These are phyloP conservation scores for Bullera alba DNA, from an alignment of 768 basidiomycete species.

Conservation along the genomic window DNA sequence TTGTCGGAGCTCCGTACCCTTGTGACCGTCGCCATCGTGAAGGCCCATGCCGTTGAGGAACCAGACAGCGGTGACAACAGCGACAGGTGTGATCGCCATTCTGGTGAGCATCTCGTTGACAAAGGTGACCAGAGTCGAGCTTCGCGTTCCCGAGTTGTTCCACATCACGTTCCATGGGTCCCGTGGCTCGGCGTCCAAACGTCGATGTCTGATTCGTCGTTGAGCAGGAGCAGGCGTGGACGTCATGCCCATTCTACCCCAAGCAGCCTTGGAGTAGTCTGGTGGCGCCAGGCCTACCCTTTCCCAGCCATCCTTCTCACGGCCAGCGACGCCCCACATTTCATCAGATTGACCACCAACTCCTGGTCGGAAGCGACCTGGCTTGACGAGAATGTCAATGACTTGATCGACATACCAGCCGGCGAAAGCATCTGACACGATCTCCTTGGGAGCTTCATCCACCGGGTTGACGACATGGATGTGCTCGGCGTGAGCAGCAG, in stretches of 20 bases:
- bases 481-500: conserved; percentile 8
- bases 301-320: conserved; percentile 22
- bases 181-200: conserved; percentile 7
- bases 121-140: conserved; percentile 15
- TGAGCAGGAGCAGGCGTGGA: conserved; percentile 7
- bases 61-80: conserved; percentile 28
- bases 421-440: conserved; percentile 17
- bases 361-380: conserved; percentile 31
- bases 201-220: neutral
- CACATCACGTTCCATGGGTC: conserved; percentile 26
- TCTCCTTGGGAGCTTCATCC: neutral
- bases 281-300: conserved; percentile 18
- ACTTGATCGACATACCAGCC: conserved; percentile 33
- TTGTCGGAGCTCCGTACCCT: conserved; percentile 17
- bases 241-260: conserved; percentile 26
- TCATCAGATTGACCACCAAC: conserved; percentile 25
- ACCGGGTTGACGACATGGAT: conserved; percentile 9
- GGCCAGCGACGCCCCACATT: conserved; percentile 19
- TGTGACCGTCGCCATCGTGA: conserved; percentile 30
- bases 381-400: conserved; percentile 16
- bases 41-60: conserved; percentile 31
- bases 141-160: conserved; percentile 5
- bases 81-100: conserved; percentile 21
- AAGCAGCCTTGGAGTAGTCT: conserved; percentile 12
- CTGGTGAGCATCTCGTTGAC: conserved; percentile 21